phyloP scores from a whole-genome alignment of 169 alveolate species.

The Cryptosporidium muris region DNA sequence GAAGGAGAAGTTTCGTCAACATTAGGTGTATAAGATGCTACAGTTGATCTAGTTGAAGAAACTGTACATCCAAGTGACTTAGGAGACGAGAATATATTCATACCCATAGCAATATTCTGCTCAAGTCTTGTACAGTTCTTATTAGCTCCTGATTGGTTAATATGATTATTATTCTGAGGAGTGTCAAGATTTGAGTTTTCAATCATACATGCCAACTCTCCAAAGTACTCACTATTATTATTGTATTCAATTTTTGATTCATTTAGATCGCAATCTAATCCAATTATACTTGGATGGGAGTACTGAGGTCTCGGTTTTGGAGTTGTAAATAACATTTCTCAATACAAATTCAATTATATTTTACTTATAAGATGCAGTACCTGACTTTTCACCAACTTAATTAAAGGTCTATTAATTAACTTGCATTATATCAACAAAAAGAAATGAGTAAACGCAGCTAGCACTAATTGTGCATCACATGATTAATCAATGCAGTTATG shows the following conservation, averaged over 20 bases:
- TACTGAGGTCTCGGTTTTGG: conserved; percentile 47
- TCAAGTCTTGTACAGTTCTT: background rate
- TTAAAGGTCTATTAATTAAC: too few relatives aligned
- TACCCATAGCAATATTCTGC: background rate
- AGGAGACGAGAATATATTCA: conserved; percentile 60
- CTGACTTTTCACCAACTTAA: too few relatives aligned
- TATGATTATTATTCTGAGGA: conserved; percentile 7
- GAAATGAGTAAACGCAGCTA: too few relatives aligned
- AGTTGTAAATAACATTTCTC: conserved; percentile 11
- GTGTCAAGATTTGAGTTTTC: conserved; percentile 54
- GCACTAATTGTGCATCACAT: too few relatives aligned
- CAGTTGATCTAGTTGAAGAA: conserved; percentile 60
- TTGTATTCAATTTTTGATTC: too few relatives aligned
- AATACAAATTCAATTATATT: too few relatives aligned
- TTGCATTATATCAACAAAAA: too few relatives aligned
- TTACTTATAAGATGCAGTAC: too few relatives aligned
- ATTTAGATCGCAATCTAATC: conserved; percentile 21
- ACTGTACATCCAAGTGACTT: conserved; percentile 40
- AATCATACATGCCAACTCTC: conserved; percentile 51
- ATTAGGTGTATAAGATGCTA: conserved; percentile 49
- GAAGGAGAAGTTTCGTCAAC: conserved; percentile 66
- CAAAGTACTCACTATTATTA: conserved; percentile 17
- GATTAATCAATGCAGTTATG: too few relatives aligned
- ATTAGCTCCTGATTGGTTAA: background rate
- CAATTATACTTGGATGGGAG: background rate